Conservation (phyloP, 768 basidiomycete genomes). For the Chalciporus piperatus region DNA sequence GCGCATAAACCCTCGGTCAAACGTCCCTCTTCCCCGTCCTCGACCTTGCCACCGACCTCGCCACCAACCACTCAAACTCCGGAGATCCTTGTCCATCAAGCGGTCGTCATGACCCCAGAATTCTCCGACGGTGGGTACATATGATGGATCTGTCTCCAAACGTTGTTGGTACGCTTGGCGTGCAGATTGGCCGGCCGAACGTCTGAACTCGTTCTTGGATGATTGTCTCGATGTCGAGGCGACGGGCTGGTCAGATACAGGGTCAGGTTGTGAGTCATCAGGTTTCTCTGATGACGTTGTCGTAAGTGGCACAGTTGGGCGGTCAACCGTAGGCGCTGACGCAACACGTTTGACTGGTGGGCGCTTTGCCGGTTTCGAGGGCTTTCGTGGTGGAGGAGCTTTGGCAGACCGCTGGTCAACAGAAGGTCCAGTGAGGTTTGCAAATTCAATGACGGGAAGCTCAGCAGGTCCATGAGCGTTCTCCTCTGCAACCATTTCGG, state of each 20-base stretch:
- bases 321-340: constrained; percentile 33
- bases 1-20: constrained; percentile 42
- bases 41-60: constrained; percentile 73
- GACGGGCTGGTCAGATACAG: constrained; percentile 30
- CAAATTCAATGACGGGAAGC: constrained; percentile 80
- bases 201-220: constrained; percentile 27
- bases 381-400: constrained; percentile 38
- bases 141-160: constrained; percentile 81
- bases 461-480: constrained; percentile 58
- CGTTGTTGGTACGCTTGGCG: constrained; percentile 86
- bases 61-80: constrained; percentile 88
- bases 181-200: constrained; percentile 54
- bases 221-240: constrained; percentile 40
- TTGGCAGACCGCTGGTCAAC: constrained; percentile 38
- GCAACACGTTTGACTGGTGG: constrained; percentile 33
- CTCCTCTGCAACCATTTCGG: constrained; percentile 82
- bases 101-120: constrained; percentile 97
- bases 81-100: constrained; percentile 74
- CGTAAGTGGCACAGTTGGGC: constrained; percentile 13
- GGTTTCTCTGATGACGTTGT: constrained; percentile 11
- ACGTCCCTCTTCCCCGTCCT: constrained; percentile 54
- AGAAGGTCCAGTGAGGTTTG: constrained; percentile 46
- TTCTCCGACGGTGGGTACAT: constrained; percentile 84
- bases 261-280: constrained; percentile 15
- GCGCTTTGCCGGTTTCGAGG: constrained; percentile 40